Conservation (phyloP, 2,329 filamentous ascomycete genomes). For the Phyllosticta citriasiana region DNA sequence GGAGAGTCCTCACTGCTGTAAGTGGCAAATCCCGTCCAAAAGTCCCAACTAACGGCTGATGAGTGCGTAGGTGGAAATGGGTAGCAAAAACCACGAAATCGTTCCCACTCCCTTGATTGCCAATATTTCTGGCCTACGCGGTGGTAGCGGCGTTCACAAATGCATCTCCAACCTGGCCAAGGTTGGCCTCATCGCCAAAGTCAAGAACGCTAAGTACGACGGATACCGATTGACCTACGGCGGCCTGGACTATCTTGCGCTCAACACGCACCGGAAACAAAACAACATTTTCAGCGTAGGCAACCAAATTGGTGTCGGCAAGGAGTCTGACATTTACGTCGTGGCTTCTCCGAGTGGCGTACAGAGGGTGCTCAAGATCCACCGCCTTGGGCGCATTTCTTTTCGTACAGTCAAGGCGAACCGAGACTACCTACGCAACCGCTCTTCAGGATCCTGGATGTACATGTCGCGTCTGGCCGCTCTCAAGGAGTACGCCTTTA, state of each 20-base stretch:
- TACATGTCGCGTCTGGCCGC: conserved; percentile 90
- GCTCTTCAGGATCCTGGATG: conserved; percentile 84
- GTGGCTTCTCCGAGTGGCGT: conserved; percentile 70
- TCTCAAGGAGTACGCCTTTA: conserved; percentile 89
- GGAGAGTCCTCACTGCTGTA: conserved; percentile 88
- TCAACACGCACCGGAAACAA: conserved; percentile 76
- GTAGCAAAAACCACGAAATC: conserved; percentile 93
- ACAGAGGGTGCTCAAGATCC: conserved; percentile 87
- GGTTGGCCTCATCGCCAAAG: conserved; percentile 76
- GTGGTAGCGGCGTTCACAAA: conserved; percentile 65
- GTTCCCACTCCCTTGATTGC: conserved; percentile 85
- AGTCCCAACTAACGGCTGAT: conserved; percentile 27
- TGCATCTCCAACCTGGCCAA: conserved; percentile 89
- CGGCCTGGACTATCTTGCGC: conserved; percentile 91
- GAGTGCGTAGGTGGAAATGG: conserved; percentile 67
- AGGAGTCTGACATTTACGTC: conserved; percentile 94
- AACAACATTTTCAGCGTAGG: conserved; percentile 84
- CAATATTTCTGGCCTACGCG: conserved; percentile 67
- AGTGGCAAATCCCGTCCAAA: conserved; percentile 15
- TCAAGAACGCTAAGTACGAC: conserved; percentile 95
- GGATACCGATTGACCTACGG: conserved; percentile 95
- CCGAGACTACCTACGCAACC: conserved; percentile 84
- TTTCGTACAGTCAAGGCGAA: conserved; percentile 96
- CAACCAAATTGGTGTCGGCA: conserved; percentile 89
- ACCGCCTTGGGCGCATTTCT: conserved; percentile 87